phyloP scores from a whole-genome alignment of 1,284 basidiomycete genomes.

The Coniferiporia weirii region DNA sequence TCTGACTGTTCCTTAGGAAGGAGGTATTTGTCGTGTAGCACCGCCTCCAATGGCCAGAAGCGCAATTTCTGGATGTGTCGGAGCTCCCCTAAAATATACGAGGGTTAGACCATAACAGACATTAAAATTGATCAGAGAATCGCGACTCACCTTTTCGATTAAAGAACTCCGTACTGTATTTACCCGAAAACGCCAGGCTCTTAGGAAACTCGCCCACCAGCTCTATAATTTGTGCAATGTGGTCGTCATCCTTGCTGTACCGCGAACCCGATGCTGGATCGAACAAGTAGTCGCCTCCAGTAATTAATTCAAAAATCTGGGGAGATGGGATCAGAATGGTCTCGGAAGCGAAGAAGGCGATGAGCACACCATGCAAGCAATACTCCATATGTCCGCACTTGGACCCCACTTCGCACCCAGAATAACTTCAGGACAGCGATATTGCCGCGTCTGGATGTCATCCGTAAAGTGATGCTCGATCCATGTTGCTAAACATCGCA shows the following conservation, averaged over 20 bases:
- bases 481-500: slow-evolving; percentile 59
- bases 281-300: slow-evolving; percentile 88
- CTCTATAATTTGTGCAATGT: slow-evolving; percentile 98
- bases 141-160: slow-evolving; percentile 74
- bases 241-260: slow-evolving; percentile 96
- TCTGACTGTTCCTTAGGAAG: slow-evolving; percentile 84
- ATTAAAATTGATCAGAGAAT: slow-evolving; percentile 12
- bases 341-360: slow-evolving; percentile 1
- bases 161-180: slow-evolving; percentile 94
- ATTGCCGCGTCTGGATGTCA: slow-evolving; percentile 96
- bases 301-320: slow-evolving; percentile 87
- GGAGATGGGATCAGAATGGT: background rate
- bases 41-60: slow-evolving; percentile 89
- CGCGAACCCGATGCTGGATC: slow-evolving; percentile 74
- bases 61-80: slow-evolving; percentile 90
- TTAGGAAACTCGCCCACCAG: slow-evolving; percentile 89
- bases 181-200: slow-evolving; percentile 82
- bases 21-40: slow-evolving; percentile 95
- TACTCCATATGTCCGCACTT: slow-evolving; percentile 94
- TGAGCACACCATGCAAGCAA: slow-evolving; percentile 80
- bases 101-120: slow-evolving; percentile 4
- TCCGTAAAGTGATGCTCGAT: slow-evolving; percentile 91
- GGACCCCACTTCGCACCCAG: slow-evolving; percentile 92
- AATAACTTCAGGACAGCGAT: slow-evolving; percentile 96
- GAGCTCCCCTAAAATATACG: slow-evolving; percentile 69